Evolutionary conservation across 805 yeast species (phyloP).

Genomic region (Wickerhamomyces alni): DNA sequence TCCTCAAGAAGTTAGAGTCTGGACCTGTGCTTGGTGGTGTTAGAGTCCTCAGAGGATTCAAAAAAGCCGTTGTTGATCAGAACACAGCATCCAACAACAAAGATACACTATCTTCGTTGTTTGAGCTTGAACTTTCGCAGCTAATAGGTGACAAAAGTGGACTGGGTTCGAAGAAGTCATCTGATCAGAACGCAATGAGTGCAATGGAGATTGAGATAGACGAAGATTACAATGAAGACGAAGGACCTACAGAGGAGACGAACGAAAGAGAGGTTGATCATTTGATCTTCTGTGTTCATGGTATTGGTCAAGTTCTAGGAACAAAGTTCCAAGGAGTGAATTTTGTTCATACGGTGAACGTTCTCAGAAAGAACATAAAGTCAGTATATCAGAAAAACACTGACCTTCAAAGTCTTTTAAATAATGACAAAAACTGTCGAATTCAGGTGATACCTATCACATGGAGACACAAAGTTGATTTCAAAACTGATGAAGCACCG

Average conservation of each 20-base stretch:
- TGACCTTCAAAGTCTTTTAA: conserved; percentile 29
- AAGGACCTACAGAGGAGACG: conserved; percentile 32
- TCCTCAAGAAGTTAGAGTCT: conserved; percentile 29
- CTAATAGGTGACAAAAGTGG: conserved; percentile 18
- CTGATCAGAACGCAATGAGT: conserved; percentile 30
- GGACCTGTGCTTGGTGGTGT: conserved; percentile 40
- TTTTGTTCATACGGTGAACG: conserved; percentile 79
- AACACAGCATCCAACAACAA: background rate
- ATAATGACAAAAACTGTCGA: conserved; percentile 43
- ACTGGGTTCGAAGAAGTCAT: conserved; percentile 6
- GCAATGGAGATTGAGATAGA: conserved; percentile 48
- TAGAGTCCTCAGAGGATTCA: conserved; percentile 45
- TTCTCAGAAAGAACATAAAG: conserved; percentile 50
- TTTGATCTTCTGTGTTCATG: conserved; percentile 85
- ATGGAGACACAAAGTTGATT: conserved; percentile 80
- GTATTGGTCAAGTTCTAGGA: conserved; percentile 88
- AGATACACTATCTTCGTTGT: conserved; percentile 8
- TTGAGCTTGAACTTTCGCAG: conserved; percentile 17
- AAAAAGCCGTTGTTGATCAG: conserved; percentile 1
- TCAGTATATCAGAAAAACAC: conserved; percentile 38
- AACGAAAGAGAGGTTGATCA: conserved; percentile 51
- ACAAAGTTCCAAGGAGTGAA: conserved; percentile 72
- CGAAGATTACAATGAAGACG: conserved; percentile 37
- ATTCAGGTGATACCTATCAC: conserved; percentile 86
- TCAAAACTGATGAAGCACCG: conserved; percentile 41